A percentile compares a stretch with the other conserved stretches of the same genome.
phyloP scores from a whole-genome alignment of 768 basidiomycete species.

The Macrolepiota albuminosa region DNA sequence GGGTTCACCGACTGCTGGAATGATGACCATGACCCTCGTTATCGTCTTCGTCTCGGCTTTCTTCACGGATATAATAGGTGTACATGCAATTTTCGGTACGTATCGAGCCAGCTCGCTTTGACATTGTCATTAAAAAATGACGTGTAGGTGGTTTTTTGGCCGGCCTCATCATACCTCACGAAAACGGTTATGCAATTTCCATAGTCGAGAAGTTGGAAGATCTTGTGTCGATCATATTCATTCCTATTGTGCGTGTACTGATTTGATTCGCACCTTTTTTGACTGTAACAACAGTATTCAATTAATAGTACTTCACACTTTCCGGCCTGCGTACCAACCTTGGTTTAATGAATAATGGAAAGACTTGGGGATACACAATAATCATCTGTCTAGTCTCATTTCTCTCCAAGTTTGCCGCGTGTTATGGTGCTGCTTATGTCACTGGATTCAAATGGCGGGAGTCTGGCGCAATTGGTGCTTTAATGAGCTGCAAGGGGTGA shows the following conservation, averaged over 20 bases:
- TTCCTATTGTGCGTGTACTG: conserved; percentile 60
- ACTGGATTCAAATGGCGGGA: conserved; percentile 74
- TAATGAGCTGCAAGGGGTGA: conserved; percentile 91
- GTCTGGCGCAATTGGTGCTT: conserved; percentile 72
- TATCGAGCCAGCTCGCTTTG: neutral
- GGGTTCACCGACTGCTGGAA: conserved; percentile 63
- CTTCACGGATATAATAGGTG: conserved; percentile 84
- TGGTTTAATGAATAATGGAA: conserved; percentile 67
- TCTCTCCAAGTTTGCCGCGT: conserved; percentile 72
- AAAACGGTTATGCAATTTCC: conserved; percentile 76
- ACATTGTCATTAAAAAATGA: neutral
- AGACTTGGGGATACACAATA: conserved; percentile 79
- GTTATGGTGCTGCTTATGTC: conserved; percentile 50
- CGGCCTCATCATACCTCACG: conserved; percentile 78
- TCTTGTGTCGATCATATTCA: conserved; percentile 67
- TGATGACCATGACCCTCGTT: conserved; percentile 79
- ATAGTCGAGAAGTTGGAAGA: conserved; percentile 87
- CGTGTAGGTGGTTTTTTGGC: conserved; percentile 70
- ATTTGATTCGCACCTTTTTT: neutral
- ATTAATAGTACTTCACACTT: conserved; percentile 66
- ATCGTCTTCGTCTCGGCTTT: conserved; percentile 73
- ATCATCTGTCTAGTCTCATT: conserved; percentile 75
- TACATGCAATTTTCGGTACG: conserved; percentile 63
- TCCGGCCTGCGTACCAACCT: conserved; percentile 82
- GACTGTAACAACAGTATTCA: neutral